Evolutionary conservation across 2,329 filamentous ascomycete genomes (phyloP).

Genomic region (Fusarium musae): DNA sequence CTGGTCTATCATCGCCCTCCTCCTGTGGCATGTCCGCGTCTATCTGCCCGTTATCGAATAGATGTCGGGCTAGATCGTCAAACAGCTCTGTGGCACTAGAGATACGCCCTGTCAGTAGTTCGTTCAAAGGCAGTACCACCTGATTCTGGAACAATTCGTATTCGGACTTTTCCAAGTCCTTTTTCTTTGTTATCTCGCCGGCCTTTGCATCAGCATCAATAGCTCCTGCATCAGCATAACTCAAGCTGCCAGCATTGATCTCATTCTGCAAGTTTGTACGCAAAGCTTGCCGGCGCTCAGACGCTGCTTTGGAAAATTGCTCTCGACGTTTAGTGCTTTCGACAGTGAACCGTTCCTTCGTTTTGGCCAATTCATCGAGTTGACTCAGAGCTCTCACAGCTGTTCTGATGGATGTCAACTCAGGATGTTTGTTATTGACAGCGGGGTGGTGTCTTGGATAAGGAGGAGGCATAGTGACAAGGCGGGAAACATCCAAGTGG

Average conservation of each 20-base stretch:
- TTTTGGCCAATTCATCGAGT: conserved; percentile 75
- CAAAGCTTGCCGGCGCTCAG: conserved; percentile 70
- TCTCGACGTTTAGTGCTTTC: conserved; percentile 69
- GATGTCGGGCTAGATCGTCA: conserved; percentile 74
- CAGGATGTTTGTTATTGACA: conserved; percentile 94
- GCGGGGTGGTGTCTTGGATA: conserved; percentile 96
- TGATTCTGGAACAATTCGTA: conserved; percentile 86
- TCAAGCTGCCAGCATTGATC: conserved; percentile 80
- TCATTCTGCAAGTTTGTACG: conserved; percentile 81
- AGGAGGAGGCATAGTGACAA: conserved; percentile 92
- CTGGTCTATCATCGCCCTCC: conserved; percentile 94
- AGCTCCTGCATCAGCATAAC: conserved; percentile 83
- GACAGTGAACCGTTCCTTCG: conserved; percentile 70
- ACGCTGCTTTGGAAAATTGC: conserved; percentile 61
- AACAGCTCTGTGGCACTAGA: conserved; percentile 80
- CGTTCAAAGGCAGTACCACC: conserved; percentile 86
- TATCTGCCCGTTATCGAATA: conserved; percentile 74
- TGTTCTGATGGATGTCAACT: conserved; percentile 80
- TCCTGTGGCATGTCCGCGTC: conserved; percentile 87
- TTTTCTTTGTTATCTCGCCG: conserved; percentile 75
- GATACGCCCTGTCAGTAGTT: conserved; percentile 81
- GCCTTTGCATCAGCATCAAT: conserved; percentile 80
- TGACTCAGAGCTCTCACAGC: conserved; percentile 80
- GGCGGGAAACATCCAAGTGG: conserved; percentile 85
- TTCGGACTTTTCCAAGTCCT: conserved; percentile 79